Base-by-base conservation (phyloP, 306 rosid species). In the Astragalus membranaceus region DNA sequence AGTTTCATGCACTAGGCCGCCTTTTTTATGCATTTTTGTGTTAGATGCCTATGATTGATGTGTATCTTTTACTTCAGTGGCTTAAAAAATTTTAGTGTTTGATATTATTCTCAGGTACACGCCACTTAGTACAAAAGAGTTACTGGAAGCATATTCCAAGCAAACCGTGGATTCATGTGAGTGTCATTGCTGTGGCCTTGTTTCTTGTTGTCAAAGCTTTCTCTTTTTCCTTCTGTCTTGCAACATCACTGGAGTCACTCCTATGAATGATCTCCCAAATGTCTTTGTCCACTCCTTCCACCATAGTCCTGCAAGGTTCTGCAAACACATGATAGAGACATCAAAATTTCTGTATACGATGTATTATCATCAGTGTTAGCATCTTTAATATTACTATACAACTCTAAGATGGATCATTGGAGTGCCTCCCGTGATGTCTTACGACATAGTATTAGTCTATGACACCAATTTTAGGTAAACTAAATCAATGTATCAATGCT, bases 161-260 rank as follows among this genome's bases (percentile, higher is more conserved):
- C 86, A 87, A 83, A 84, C 84, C 33, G 72, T 94, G 77, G 95
- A 90, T 80, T 85, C 96, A 61, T 91, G 99, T 91, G 72, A 85
- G 97, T 83, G 58, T 29, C 46, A 46, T 76, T 73, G 62, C n/a
- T 8, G 11, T 14, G 46, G 46, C 50, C 69, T 33, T 54, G 47
- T 10, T 46, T 43, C 58, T 41, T 6, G 10, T 41, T 44, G 64
- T 55, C 64, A 35, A 59, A 67, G 60, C 43, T 26, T 42, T 42
- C 12, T 74, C 55, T 30, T 53, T 73, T 70, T 49, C 55, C 23
- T 52, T 49, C 20, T 8, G 1, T 65, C n/a, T 55, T n/a, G 64
- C 23, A 32, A 12, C 64, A 30, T 57, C 43, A 56, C 63, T 57
- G 12, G 56, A 50, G 7, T 16, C 55, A 49, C 29, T 49, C 55